These are phyloP conservation scores for Beauveria sp. DNA, from an alignment of 2,329 filamentous ascomycete species.

Conservation along the genomic window DNA sequence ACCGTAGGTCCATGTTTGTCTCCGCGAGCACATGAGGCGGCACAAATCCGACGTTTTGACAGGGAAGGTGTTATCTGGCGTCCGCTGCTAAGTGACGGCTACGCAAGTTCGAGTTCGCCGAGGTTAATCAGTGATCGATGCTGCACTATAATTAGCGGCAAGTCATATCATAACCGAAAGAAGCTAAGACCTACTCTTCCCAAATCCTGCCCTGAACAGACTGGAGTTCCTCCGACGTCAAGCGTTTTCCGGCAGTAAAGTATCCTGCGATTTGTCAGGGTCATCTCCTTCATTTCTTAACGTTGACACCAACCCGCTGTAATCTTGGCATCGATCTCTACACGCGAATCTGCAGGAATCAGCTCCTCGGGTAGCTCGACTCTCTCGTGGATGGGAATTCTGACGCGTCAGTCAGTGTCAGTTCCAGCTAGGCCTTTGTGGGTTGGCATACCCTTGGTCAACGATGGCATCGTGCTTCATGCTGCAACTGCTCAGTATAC, in stretches of 20 bases:
- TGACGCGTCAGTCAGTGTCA: slow-evolving; percentile 25
- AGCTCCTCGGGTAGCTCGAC: slow-evolving; percentile 88
- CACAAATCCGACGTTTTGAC: no score
- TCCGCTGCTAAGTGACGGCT: not conserved
- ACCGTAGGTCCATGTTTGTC: not conserved
- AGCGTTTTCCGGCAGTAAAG: slow-evolving; percentile 82
- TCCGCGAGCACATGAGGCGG: not conserved
- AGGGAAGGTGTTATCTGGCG: not conserved
- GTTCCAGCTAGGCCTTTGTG: slow-evolving; percentile 8
- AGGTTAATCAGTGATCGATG: slow-evolving; percentile 27
- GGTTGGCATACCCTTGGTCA: slow-evolving; percentile 59
- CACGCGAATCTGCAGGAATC: slow-evolving; percentile 88
- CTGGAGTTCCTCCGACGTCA: slow-evolving; percentile 78
- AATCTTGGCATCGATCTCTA: slow-evolving; percentile 99
- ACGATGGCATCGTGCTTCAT: slow-evolving; percentile 92
- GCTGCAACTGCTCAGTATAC: slow-evolving; percentile 32
- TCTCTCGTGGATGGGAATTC: slow-evolving; percentile 79
- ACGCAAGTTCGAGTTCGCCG: not conserved
- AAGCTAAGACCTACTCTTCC: slow-evolving; percentile 57
- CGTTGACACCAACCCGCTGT: slow-evolving; percentile 64
- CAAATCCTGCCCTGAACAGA: slow-evolving; percentile 84
- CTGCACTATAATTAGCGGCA: slow-evolving; percentile 19
- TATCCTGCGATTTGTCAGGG: slow-evolving; percentile 40
- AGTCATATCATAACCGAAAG: not conserved
- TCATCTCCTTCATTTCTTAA: not conserved